Evolutionary conservation across 768 basidiomycete genomes (phyloP), one percentile per base, ranked within the genome.

Genomic region (Nidularia sp.): DNA sequence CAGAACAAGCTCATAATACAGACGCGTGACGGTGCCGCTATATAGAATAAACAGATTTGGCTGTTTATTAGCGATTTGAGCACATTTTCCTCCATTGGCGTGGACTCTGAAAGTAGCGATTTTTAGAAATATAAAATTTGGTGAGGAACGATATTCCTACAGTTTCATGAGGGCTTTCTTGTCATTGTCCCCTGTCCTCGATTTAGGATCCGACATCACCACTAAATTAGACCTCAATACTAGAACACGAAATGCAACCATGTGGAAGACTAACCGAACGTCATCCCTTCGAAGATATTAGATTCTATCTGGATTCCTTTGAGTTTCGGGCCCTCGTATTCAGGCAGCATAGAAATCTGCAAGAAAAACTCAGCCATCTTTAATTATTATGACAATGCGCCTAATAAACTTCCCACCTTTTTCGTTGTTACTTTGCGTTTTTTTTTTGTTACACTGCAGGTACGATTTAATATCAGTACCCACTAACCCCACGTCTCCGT

Each of bases 131-230:
- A 29, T 29, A 29, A 29, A 29, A 29, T 2, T 29, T 29, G 25
- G 25, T 29, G 25, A 41, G 15, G 15, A 41, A 41, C 39, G 3
- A 48, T 12, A 36, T 34, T 62, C 79, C 32, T 51, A 89, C 88
- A 87, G 62, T 71, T 77, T 89, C 66, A 78, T 76, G 15, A 96
- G 64, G 5, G 85, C 80, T 52, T 75, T 76, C 64, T 88, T 91
- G 60, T 90, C 85, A 49, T 85, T 70, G 29, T 84, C 81, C 6
- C 80, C 81, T 1, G 77, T 85, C 57, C 69, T 77, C 18, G 80
- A 90, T 65, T 83, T 86, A 0, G 88, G 86, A 64, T 91, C 86
- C 3, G 87, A 82, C 55, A 84, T 76, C 3, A 92, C 85, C 65
- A 89, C 90, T 92, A 51, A n/a, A 29, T 55, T 29, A 29, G 25